Evolutionary conservation across 768 basidiomycete species (phyloP).

Genomic region (Collybia sp.): DNA sequence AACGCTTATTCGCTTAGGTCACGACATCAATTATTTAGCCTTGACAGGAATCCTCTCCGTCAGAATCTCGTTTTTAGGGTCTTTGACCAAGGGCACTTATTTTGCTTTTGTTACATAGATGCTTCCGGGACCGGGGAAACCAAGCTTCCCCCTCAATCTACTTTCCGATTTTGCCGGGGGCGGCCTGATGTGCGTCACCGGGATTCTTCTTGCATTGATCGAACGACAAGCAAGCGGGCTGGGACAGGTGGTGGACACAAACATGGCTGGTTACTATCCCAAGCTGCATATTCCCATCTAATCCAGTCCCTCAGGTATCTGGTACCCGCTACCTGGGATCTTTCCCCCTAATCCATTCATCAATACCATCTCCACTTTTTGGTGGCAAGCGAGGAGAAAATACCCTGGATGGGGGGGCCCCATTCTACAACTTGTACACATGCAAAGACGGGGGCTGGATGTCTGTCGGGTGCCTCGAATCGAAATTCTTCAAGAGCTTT

Average conservation of each 20-base stretch:
- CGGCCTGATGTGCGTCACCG: slow-evolving; percentile 64
- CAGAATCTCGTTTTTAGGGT: slow-evolving; percentile 5
- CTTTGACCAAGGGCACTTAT: background rate
- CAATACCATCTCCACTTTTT: slow-evolving; percentile 31
- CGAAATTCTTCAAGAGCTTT: slow-evolving; percentile 64
- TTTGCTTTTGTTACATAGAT: slow-evolving; percentile 34
- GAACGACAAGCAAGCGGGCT: slow-evolving; percentile 60
- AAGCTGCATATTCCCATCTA: background rate
- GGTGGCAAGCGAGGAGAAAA: slow-evolving; percentile 48
- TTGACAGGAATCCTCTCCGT: slow-evolving; percentile 73
- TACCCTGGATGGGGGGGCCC: slow-evolving; percentile 70
- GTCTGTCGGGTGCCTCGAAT: slow-evolving; percentile 73
- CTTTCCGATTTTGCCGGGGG: slow-evolving; percentile 84
- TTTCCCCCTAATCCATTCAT: slow-evolving; percentile 55
- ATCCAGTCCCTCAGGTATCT: slow-evolving; percentile 50
- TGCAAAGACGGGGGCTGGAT: slow-evolving; percentile 74
- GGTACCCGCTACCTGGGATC: slow-evolving; percentile 75
- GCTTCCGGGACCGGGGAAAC: slow-evolving; percentile 64
- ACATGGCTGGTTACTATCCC: slow-evolving; percentile 55
- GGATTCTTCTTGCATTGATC: slow-evolving; percentile 71
- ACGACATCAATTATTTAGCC: slow-evolving; percentile 84
- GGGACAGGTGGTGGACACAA: slow-evolving; percentile 70
- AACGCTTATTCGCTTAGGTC: slow-evolving; percentile 37
- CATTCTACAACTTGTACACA: slow-evolving; percentile 71
- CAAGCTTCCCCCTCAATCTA: slow-evolving; percentile 69